Evolutionary conservation across 208 protist genomes (phyloP).

Genomic region (Crithidia mellificae): DNA sequence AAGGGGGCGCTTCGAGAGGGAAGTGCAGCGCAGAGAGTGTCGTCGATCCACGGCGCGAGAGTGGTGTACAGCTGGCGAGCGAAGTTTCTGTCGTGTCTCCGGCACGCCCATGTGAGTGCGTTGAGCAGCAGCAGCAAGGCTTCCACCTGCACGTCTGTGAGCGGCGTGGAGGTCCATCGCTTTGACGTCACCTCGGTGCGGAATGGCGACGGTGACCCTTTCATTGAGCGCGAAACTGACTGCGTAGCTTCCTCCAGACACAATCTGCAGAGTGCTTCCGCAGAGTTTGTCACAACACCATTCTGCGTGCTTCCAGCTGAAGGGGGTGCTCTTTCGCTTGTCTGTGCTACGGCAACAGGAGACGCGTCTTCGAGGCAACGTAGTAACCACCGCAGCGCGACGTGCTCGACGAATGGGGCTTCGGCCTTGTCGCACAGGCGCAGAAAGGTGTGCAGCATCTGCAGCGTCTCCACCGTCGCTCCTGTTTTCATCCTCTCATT

Average conservation of each 20-base stretch:
- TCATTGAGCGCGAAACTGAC: neutral
- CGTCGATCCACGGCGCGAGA: slow-evolving; percentile 23
- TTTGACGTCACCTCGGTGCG: neutral
- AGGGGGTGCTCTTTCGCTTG: neutral
- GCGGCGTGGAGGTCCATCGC: neutral
- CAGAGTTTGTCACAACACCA: neutral
- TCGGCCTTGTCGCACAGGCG: slow-evolving; percentile 61
- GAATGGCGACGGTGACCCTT: neutral
- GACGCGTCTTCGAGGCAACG: neutral
- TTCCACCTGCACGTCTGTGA: slow-evolving; percentile 18
- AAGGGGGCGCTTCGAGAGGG: neutral
- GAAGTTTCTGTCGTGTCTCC: slow-evolving; percentile 41
- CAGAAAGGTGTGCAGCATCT: slow-evolving; percentile 45
- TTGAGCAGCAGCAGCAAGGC: slow-evolving; percentile 48
- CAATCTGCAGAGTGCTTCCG: neutral
- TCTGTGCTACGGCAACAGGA: too few species aligned
- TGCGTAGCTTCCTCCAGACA: neutral
- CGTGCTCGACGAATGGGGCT: slow-evolving; percentile 46
- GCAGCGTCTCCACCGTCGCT: slow-evolving; percentile 39
- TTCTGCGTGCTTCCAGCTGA: neutral
- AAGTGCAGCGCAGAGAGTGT: neutral
- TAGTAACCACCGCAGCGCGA: slow-evolving; percentile 54
- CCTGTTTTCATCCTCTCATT: neutral
- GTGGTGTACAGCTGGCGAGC: slow-evolving; percentile 37
- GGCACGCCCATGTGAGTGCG: slow-evolving; percentile 56